phyloP scores from a whole-genome alignment of 2,329 filamentous ascomycete species.

The Chaetomium strumarium region DNA sequence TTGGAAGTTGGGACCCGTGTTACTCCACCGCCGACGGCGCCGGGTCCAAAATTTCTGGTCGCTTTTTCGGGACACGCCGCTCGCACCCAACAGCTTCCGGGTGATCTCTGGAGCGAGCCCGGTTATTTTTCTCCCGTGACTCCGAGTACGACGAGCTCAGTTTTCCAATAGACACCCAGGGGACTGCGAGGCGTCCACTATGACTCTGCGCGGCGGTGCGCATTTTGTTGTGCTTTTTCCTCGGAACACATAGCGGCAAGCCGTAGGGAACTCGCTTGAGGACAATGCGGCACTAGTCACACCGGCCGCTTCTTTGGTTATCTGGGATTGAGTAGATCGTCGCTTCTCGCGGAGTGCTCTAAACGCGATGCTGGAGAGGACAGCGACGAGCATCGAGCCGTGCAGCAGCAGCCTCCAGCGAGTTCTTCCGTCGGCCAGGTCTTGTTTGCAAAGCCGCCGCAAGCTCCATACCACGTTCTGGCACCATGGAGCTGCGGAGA shows the following conservation, averaged over 20 bases:
- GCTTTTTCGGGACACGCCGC: not conserved
- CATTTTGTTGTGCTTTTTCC: not conserved
- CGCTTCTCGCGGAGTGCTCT: conserved; percentile 8
- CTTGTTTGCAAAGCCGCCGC: conserved; percentile 35
- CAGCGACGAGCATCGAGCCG: conserved; percentile 50
- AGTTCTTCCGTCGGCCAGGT: conserved; percentile 38
- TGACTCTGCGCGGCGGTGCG: not conserved
- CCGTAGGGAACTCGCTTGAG: not conserved
- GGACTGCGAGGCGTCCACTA: not conserved
- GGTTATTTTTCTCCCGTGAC: too few species aligned
- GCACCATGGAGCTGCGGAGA: conserved; percentile 47
- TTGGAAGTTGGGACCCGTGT: too few species aligned
- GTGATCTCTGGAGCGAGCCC: too few species aligned
- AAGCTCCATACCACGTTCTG: conserved; percentile 47
- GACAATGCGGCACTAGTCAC: conserved; percentile 5
- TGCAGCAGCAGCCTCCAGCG: conserved; percentile 48
- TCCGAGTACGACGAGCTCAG: not conserved
- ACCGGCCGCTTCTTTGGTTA: not conserved
- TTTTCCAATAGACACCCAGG: not conserved
- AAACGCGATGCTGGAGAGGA: conserved; percentile 52
- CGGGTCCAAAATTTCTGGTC: conserved; percentile 7
- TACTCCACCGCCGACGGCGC: not conserved
- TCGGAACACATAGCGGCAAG: not conserved
- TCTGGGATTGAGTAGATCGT: conserved; percentile 3
- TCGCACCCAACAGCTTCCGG: not conserved